Evolutionary conservation across 2,329 filamentous ascomycete species (phyloP).

Genomic region (Clonostachys byssicola): DNA sequence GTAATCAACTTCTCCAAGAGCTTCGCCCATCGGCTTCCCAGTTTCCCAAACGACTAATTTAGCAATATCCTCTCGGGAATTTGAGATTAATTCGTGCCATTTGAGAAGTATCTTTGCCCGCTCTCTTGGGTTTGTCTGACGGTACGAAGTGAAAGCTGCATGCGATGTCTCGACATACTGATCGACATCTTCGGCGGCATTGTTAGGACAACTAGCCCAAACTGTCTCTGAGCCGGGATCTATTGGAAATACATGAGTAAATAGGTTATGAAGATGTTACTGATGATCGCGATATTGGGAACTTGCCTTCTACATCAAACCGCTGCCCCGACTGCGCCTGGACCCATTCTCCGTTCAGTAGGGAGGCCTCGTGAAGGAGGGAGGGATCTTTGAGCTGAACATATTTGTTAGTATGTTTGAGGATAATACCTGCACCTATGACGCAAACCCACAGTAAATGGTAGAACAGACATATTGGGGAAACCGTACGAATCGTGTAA

Average conservation of each 20-base stretch:
- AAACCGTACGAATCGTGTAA: too few relatives aligned
- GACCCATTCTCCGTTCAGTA: background rate
- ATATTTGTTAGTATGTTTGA: too few relatives aligned
- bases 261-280: background rate
- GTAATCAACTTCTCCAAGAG: slow-evolving; percentile 51
- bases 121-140: slow-evolving; percentile 25
- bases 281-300: background rate
- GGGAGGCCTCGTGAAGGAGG: background rate
- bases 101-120: slow-evolving; percentile 36
- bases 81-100: slow-evolving; percentile 21
- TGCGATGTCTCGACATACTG: slow-evolving; percentile 26
- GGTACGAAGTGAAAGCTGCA: slow-evolving; percentile 28
- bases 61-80: slow-evolving; percentile 31
- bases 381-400: background rate
- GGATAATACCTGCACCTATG: too few relatives aligned
- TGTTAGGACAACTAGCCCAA: slow-evolving; percentile 47
- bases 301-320: background rate
- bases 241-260: background rate
- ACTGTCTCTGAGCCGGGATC: slow-evolving; percentile 45
- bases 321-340: background rate
- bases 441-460: too few relatives aligned
- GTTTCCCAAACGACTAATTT: slow-evolving; percentile 41
- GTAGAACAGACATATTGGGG: too few relatives aligned
- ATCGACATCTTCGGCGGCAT: slow-evolving; percentile 31
- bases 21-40: slow-evolving; percentile 51